Evolutionary conservation across 208 protist genomes (phyloP), one percentile per base, ranked within the genome.

Genomic region (Leptomonas pyrrhocoris): DNA sequence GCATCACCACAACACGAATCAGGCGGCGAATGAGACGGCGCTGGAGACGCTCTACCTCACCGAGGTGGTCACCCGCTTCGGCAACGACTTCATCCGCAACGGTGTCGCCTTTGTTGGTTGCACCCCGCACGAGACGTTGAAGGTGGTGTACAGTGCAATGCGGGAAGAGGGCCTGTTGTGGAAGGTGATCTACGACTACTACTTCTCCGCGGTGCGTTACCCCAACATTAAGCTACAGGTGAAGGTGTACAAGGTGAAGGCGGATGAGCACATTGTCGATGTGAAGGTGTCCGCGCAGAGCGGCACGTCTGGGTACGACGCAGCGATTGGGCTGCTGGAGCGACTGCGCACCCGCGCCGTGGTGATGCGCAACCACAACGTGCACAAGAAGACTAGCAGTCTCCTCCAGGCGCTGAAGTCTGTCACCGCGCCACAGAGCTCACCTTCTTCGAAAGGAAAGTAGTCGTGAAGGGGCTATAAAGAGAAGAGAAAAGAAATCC

Each of bases 71-170:
- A 77, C 86, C 8, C 84, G 85, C 46, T 92, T 93, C 56, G 90
- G 90, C 49, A 92, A 90, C 75, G 83, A 93, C 56, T 95, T 88
- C 62, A 85, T 95, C 16, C 86, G 85, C 51, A 89, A 95, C 74
- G 90, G 90, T 5, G 81, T 95, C 3, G 67, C 81, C n/a, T 95
- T 95, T 68, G 54, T 70, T 11, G 25, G 56, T 13, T 73, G 59
- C 46, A 74, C 77, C 6, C 58, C 79, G 2, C 62, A 68, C 12
- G 64, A 68, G 19, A 92, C 85, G 21, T 66, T 95, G 19, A 50
- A 28, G 21, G 62, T 79, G 57, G 75, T 90, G 27, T 95, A 95
- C 74, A 79, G 58, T 25, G 84, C 85, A 13, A 79, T 95, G 83
- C 30, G 58, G 45, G 85, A 87, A 56, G 90, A 95, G 59, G 87